Evolutionary conservation across 2,329 filamentous ascomycete species (phyloP), one percentile per base, ranked within the genome.

Genomic region (Neonectria faginata): DNA sequence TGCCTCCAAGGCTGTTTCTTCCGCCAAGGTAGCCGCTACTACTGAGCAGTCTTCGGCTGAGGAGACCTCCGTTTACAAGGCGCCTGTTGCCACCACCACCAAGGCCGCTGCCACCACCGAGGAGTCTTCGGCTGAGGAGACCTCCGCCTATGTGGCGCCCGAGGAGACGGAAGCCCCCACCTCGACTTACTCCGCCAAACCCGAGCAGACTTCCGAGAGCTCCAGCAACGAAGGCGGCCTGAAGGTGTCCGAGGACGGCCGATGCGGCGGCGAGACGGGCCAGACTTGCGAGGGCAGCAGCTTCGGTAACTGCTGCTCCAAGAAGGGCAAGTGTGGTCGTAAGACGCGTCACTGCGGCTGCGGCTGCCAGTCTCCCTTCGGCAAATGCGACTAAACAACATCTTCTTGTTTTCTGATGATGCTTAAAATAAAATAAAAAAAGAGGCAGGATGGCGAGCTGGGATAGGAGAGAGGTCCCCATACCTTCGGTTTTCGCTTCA

Each of bases 231-330:
- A 65, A 18, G 62, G 62, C 12, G 61, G 63, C 20, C 66, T 72
- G 44, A 77, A 75, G 61, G 71, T 79, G 14, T 82, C 80, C 1
- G 69, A 76, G 20, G 78, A 83, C 53, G 81, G 79, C 16, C 75
- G 73, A 18, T 83, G 82, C 57, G 82, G 80, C 22, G 80, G 78
- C 48, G 67, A 75, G 22, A 75, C 74, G 18, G 78, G 77, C 18
- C 77, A 77, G 64, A 83, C 80, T 27, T 83, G 82, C 66, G 67
- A 74, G 41, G 81, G 80, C n/a, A 81, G 78, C 64, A 53, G 67
- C 10, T 82, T 79, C 60, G 81, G 81, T 2, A 70, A 79, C 60
- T 83, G 83, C 75, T 85, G 82, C 74, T 82, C 80, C 16, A 73
- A 70, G 60, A 72, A 74, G 66, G 73, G 79, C 52, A 77, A 74